A percentile compares a stretch with the other conserved stretches of the same genome.
These are phyloP conservation scores for Dothideomycetes sp. DNA, from an alignment of 2,329 filamentous ascomycete species.

Conservation along the genomic window DNA sequence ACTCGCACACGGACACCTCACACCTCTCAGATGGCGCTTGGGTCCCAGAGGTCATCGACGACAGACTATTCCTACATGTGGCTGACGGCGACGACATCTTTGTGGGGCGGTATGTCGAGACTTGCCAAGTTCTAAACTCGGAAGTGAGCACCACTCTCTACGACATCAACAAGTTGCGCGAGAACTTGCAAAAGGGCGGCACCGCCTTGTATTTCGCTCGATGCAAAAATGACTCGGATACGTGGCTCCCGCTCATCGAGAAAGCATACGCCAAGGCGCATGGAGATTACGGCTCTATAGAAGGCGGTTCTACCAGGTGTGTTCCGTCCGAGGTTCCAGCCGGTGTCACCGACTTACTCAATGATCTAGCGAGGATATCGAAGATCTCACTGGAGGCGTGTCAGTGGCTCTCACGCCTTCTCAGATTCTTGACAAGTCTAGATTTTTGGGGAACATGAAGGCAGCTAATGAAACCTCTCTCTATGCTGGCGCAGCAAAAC, in stretches of 20 bases:
- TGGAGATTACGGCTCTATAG: conserved; percentile 65
- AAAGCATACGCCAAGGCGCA: conserved; percentile 81
- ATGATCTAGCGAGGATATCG: conserved; percentile 43
- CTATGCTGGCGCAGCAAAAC: conserved; percentile 51
- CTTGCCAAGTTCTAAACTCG: neutral
- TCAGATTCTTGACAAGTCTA: conserved; percentile 63
- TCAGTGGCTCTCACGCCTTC: conserved; percentile 28
- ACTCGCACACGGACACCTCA: too few relatives aligned
- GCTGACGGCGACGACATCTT: conserved; percentile 65
- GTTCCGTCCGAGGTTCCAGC: conserved; percentile 9
- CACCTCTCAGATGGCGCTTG: conserved; percentile 60
- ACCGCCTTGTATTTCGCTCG: conserved; percentile 69
- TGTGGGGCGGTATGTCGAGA: conserved; percentile 2
- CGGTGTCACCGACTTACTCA: conserved; percentile 6
- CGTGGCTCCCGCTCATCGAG: conserved; percentile 69
- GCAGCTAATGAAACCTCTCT: conserved; percentile 72
- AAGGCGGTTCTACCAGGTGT: conserved; percentile 58
- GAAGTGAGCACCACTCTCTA: conserved; percentile 25
- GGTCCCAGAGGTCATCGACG: conserved; percentile 85
- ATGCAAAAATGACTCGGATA: conserved; percentile 60
- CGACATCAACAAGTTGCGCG: conserved; percentile 25
- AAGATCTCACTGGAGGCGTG: conserved; percentile 43
- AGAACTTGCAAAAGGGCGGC: conserved; percentile 55
- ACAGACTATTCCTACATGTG: conserved; percentile 76
- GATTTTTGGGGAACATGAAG: conserved; percentile 73